These are phyloP conservation scores for Silene uniflora DNA, from an alignment of 148 eudicot genomes.

Conservation along the genomic window DNA sequence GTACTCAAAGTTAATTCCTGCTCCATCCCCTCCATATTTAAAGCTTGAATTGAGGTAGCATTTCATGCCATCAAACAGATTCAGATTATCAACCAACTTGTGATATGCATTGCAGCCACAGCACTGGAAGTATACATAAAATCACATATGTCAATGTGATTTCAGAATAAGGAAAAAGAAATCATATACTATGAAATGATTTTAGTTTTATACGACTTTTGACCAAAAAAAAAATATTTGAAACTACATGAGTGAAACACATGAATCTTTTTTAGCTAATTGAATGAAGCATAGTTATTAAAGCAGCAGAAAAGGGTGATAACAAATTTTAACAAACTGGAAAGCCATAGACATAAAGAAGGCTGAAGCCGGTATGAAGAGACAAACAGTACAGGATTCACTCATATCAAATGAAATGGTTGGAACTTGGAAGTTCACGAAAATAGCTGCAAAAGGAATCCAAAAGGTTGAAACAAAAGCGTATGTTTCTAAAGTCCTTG, in stretches of 20 bases:
- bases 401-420: not conserved
- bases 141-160: not conserved
- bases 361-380: not conserved
- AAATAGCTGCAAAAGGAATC: not conserved
- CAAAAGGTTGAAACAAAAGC: not conserved
- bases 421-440: not conserved
- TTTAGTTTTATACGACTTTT: not conserved
- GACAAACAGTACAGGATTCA: not conserved
- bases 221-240: not conserved
- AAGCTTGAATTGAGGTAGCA: constrained; percentile 84
- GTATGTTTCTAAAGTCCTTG: not conserved
- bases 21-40: constrained; percentile 45
- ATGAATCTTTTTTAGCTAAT: not conserved
- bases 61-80: constrained; percentile 89
- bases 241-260: not conserved
- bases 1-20: constrained; percentile 47
- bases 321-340: not conserved
- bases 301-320: not conserved
- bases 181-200: not conserved
- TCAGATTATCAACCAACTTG: constrained; percentile 92
- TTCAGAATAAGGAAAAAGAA: not conserved
- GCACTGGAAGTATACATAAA: constrained; percentile 40
- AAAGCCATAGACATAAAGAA: not conserved
- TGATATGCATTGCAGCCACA: constrained; percentile 96
- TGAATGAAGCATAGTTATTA: not conserved